Evolutionary conservation across 106 monocot species (phyloP).

Genomic region (Acanthochlamys bracteata): DNA sequence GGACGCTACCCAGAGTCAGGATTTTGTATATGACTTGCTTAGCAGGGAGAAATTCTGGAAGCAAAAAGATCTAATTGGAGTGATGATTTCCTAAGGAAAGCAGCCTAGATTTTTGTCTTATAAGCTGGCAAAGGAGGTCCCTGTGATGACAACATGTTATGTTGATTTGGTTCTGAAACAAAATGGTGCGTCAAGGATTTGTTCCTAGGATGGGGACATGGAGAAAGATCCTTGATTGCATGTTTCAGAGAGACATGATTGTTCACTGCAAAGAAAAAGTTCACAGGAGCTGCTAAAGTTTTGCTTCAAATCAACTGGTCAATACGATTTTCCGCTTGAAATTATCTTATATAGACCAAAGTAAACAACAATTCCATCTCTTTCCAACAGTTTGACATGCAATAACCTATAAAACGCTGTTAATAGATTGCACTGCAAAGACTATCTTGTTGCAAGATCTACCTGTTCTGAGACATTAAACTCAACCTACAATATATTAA

Average conservation of each 20-base stretch:
- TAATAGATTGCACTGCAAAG: too few relatives aligned
- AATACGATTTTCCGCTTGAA: too few relatives aligned
- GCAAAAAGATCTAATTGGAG: slow-evolving; percentile 53
- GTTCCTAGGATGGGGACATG: slow-evolving; percentile 76
- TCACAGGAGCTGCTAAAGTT: too few relatives aligned
- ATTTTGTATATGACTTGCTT: slow-evolving; percentile 59
- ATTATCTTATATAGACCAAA: too few relatives aligned
- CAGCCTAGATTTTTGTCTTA: slow-evolving; percentile 68
- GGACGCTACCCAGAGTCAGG: slow-evolving; percentile 80
- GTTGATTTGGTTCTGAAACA: slow-evolving; percentile 48
- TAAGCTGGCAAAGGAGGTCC: slow-evolving; percentile 55
- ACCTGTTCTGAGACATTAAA: too few relatives aligned
- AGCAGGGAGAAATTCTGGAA: slow-evolving; percentile 25
- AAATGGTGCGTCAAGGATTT: slow-evolving; percentile 73
- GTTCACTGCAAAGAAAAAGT: too few relatives aligned
- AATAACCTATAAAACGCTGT: too few relatives aligned
- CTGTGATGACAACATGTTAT: slow-evolving; percentile 38
- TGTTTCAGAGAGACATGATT: slow-evolving; percentile 11
- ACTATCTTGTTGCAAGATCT: too few relatives aligned
- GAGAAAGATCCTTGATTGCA: slow-evolving; percentile 45
- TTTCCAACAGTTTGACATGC: too few relatives aligned
- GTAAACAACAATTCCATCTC: too few relatives aligned
- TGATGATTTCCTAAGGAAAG: slow-evolving; percentile 40
- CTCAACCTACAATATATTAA: too few relatives aligned
- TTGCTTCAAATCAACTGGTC: too few relatives aligned